These are phyloP conservation scores for Phytopythium montanum DNA, from an alignment of 352 stramenopile species.

Conservation along the genomic window DNA sequence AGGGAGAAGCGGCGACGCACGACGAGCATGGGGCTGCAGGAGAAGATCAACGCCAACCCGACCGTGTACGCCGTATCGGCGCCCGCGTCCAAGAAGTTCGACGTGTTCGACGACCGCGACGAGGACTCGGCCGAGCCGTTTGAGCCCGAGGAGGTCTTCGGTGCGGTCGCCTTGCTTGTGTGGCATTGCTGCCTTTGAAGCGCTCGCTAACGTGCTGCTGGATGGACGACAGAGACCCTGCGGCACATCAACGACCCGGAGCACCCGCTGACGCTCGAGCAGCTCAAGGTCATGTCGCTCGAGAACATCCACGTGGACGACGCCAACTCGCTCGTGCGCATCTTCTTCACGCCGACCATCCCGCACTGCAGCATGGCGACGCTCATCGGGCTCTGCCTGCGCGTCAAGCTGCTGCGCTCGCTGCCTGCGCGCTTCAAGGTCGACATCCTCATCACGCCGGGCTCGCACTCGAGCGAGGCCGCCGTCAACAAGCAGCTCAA, in stretches of 20 bases:
- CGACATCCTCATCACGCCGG: conserved; percentile 91
- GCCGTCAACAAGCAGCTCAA: conserved; percentile 97
- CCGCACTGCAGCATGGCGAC: conserved; percentile 98
- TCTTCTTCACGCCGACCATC: conserved; percentile 94
- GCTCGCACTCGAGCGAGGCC: conserved; percentile 93
- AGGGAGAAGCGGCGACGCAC: not conserved
- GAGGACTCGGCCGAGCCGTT: conserved; percentile 74
- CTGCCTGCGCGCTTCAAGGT: conserved; percentile 93
- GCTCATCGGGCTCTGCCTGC: conserved; percentile 94
- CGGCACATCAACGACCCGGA: conserved; percentile 92
- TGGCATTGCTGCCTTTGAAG: too few species aligned
- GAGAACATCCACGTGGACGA: conserved; percentile 91
- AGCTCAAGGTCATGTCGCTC: conserved; percentile 91
- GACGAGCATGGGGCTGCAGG: conserved; percentile 51
- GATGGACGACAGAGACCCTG: conserved; percentile 57
- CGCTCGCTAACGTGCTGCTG: not conserved
- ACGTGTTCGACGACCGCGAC: conserved; percentile 54
- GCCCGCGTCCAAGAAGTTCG: conserved; percentile 51
- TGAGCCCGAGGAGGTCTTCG: conserved; percentile 83
- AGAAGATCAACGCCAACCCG: conserved; percentile 90
- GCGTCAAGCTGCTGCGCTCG: conserved; percentile 95
- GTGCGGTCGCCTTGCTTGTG: conserved; percentile 25
- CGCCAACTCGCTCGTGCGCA: conserved; percentile 60
- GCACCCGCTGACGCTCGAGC: conserved; percentile 91
- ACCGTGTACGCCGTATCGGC: conserved; percentile 79